phyloP scores from a whole-genome alignment of 1,284 basidiomycete genomes.

The Apiotrichum akiyoshidainum region DNA sequence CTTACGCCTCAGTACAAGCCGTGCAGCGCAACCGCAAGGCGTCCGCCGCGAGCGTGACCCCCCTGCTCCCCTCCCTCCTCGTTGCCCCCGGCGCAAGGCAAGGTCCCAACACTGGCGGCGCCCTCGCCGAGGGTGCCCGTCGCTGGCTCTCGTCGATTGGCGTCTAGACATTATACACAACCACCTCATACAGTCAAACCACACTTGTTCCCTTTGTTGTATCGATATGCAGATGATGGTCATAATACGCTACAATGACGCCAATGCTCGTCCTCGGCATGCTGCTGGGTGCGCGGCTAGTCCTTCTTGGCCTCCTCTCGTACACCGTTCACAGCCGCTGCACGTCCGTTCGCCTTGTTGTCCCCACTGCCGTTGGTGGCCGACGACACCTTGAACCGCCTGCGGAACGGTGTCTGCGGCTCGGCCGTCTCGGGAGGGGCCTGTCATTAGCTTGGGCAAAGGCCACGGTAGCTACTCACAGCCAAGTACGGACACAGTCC shows the following conservation, averaged over 20 bases:
- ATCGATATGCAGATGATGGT: conserved; percentile 16
- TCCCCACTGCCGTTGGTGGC: neutral
- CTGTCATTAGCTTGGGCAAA: conserved; percentile 1
- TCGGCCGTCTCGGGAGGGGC: neutral
- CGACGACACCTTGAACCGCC: conserved; percentile 8
- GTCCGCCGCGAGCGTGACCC: conserved; percentile 41
- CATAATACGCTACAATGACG: conserved; percentile 7
- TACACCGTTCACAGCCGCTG: neutral
- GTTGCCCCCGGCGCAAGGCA: conserved; percentile 23
- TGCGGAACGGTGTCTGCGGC: neutral
- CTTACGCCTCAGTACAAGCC: conserved; percentile 30
- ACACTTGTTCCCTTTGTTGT: conserved; percentile 7
- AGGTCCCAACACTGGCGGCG: conserved; percentile 4
- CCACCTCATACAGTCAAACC: neutral
- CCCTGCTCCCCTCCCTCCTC: conserved; percentile 42
- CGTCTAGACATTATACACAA: conserved; percentile 24
- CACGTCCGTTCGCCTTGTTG: conserved; percentile 1
- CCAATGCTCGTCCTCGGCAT: no score
- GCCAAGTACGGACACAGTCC: conserved; percentile 7
- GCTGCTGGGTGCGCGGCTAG: neutral
- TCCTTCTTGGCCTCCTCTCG: neutral
- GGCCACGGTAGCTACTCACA: neutral
- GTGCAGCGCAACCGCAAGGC: conserved; percentile 42
- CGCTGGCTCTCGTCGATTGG: conserved; percentile 47
- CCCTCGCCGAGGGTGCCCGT: conserved; percentile 33